Percentiles rank a stretch among this genome's conserved stretches.
These are phyloP conservation scores for Saccharomycopsis sp. DNA, from an alignment of 805 yeast species.

Conservation along the genomic window DNA sequence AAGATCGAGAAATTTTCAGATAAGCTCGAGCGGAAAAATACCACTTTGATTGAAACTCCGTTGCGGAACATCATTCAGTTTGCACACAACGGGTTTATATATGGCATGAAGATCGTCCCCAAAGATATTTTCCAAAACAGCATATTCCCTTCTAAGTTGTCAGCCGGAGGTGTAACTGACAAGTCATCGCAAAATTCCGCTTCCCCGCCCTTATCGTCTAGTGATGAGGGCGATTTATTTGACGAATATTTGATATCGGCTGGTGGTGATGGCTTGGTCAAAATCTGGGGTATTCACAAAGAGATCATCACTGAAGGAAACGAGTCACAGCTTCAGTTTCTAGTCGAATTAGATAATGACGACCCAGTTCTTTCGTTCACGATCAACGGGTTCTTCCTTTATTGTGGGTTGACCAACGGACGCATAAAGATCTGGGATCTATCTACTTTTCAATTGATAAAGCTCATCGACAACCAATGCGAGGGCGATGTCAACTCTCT, in stretches of 20 bases:
- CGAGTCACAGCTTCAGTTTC: slow-evolving; percentile 21
- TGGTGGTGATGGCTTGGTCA: slow-evolving; percentile 89
- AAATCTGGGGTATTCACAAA: slow-evolving; percentile 58
- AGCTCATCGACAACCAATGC: slow-evolving; percentile 35
- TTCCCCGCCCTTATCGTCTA: background rate
- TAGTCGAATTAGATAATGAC: slow-evolving; percentile 48
- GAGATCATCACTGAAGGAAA: slow-evolving; percentile 21
- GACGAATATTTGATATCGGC: slow-evolving; percentile 51
- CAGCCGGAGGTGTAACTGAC: background rate
- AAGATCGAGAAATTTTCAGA: slow-evolving; percentile 17
- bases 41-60: slow-evolving; percentile 56
- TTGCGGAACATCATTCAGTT: slow-evolving; percentile 59
- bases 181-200: background rate
- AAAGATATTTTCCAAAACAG: slow-evolving; percentile 21
- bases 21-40: slow-evolving; percentile 13
- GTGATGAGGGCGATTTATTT: slow-evolving; percentile 13
- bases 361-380: slow-evolving; percentile 69
- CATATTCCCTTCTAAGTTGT: slow-evolving; percentile 2
- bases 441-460: slow-evolving; percentile 64
- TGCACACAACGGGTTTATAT: slow-evolving; percentile 90
- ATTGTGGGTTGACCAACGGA: slow-evolving; percentile 77
- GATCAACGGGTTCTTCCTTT: slow-evolving; percentile 58
- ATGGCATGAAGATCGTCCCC: slow-evolving; percentile 36
- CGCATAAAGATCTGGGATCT: slow-evolving; percentile 80
- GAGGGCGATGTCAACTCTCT: slow-evolving; percentile 54